These are phyloP conservation scores for Trichoderma sp. DNA, from an alignment of 2,329 filamentous ascomycete species.

Conservation along the genomic window DNA sequence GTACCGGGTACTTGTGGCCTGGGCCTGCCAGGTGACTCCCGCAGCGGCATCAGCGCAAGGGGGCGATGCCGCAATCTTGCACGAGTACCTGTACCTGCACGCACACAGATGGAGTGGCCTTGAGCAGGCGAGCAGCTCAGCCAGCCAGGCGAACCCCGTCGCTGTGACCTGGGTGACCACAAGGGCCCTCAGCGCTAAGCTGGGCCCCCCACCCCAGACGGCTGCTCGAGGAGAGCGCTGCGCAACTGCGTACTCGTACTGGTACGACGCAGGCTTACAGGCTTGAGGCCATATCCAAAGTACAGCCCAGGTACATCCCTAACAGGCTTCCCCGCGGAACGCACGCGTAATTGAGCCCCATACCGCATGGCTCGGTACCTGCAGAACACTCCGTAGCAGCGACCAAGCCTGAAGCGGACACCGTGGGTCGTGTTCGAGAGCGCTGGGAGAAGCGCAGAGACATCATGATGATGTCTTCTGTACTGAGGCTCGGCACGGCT, in stretches of 20 bases:
- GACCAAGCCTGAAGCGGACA: slow-evolving; percentile 18
- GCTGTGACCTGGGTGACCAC: not conserved
- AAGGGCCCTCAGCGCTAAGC: slow-evolving; percentile 22
- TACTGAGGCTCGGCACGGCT: not conserved
- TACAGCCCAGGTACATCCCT: slow-evolving; percentile 27
- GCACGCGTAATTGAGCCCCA: slow-evolving; percentile 21
- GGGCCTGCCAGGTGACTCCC: not conserved
- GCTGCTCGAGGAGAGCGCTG: not conserved
- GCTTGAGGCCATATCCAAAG: not conserved
- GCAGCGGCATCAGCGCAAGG: slow-evolving; percentile 26
- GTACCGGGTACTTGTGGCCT: slow-evolving; percentile 7
- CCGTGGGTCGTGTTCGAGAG: slow-evolving; percentile 19
- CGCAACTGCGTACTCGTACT: slow-evolving; percentile 5
- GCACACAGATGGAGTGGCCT: not conserved
- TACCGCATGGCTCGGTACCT: slow-evolving; percentile 23
- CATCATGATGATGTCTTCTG: slow-evolving; percentile 15
- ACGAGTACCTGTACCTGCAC: not conserved
- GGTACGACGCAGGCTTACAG: not conserved
- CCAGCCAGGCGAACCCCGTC: slow-evolving; percentile 10
- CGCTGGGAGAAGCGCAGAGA: slow-evolving; percentile 1
- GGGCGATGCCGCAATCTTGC: slow-evolving; percentile 13
- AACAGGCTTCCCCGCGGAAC: slow-evolving; percentile 28
- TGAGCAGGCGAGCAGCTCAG: not conserved
- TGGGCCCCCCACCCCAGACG: slow-evolving; percentile 3
- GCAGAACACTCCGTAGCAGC: slow-evolving; percentile 18